Percentiles rank a stretch among this genome's conserved stretches.
These are phyloP conservation scores for Meripilus lineatus DNA, from an alignment of 1,284 basidiomycete species.

Conservation along the genomic window DNA sequence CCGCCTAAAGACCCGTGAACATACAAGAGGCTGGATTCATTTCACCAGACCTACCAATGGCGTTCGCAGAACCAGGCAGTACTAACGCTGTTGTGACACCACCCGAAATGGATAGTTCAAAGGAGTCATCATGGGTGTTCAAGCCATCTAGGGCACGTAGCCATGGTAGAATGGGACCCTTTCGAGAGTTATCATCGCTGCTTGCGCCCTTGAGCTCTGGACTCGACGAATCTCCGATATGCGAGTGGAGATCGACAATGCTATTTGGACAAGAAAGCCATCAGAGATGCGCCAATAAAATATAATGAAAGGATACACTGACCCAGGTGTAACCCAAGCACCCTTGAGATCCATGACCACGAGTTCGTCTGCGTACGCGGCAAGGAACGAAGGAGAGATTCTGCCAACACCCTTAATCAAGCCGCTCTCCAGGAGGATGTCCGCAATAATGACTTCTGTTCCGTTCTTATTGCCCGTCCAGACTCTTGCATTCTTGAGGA, in stretches of 20 bases:
- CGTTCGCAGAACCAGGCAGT: conserved; percentile 53
- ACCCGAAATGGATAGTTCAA: conserved; percentile 48
- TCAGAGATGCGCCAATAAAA: neutral
- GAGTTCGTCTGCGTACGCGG: conserved; percentile 15
- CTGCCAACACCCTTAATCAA: conserved; percentile 30
- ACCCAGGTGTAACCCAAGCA: conserved; percentile 37
- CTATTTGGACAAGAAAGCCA: conserved; percentile 25
- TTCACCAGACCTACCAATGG: conserved; percentile 39
- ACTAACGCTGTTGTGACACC: conserved; percentile 70
- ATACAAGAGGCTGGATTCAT: neutral
- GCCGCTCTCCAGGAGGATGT: conserved; percentile 33
- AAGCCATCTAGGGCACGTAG: conserved; percentile 47
- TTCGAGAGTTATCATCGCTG: conserved; percentile 35
- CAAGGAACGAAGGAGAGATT: conserved; percentile 8
- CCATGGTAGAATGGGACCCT: conserved; percentile 44
- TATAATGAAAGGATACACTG: conserved; percentile 5
- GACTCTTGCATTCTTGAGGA: conserved; percentile 52
- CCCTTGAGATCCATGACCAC: conserved; percentile 26
- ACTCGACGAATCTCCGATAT: conserved; percentile 47
- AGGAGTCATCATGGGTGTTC: conserved; percentile 45
- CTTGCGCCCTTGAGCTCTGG: conserved; percentile 30
- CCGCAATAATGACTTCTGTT: conserved; percentile 29
- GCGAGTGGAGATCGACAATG: conserved; percentile 59
- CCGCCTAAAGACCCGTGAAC: conserved; percentile 25
- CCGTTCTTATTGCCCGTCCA: conserved; percentile 44